Evolutionary conservation across 2,329 filamentous ascomycete genomes (phyloP).

Genomic region (Colletotrichum somersetense): DNA sequence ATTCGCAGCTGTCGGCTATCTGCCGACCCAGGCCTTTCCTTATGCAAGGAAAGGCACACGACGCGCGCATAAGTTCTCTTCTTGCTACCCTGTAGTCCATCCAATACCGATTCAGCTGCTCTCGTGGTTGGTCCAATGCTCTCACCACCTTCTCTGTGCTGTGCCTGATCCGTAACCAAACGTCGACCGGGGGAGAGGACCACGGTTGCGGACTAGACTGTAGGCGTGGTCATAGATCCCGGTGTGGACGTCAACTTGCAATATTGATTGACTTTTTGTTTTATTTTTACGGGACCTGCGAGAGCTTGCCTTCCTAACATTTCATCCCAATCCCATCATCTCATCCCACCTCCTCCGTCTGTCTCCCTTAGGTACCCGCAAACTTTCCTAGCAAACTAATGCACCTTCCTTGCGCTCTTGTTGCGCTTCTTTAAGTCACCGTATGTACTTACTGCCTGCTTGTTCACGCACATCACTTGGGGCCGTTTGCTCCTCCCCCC

Average conservation of each 20-base stretch:
- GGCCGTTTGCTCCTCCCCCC: constrained; percentile 9
- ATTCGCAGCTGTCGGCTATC: constrained; percentile 20
- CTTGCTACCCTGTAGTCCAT: constrained; percentile 5
- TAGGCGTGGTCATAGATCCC: constrained; percentile 1
- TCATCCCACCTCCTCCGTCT: constrained; percentile 1
- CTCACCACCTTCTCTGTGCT: not conserved
- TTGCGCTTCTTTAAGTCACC: not conserved
- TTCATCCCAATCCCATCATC: constrained; percentile 13
- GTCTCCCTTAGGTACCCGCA: not conserved
- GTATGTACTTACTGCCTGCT: not conserved
- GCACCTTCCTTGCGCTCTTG: not conserved
- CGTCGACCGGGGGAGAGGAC: not conserved
- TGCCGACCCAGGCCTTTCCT: not conserved
- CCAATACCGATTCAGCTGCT: not conserved
- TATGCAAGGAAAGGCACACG: constrained; percentile 7
- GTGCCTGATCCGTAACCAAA: constrained; percentile 2
- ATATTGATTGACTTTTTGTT: not conserved
- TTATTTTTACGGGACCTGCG: not conserved
- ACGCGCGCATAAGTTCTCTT: constrained; percentile 10
- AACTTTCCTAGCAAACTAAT: constrained; percentile 9
- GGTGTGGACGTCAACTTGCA: constrained; percentile 8
- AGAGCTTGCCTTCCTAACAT: constrained; percentile 3
- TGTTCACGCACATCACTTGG: constrained; percentile 4
- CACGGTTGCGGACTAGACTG: constrained; percentile 17
- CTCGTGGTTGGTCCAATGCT: not conserved